Evolutionary conservation across 2,329 filamentous ascomycete species (phyloP), one percentile per base, ranked within the genome.

Genomic region (Penicillium sp.): DNA sequence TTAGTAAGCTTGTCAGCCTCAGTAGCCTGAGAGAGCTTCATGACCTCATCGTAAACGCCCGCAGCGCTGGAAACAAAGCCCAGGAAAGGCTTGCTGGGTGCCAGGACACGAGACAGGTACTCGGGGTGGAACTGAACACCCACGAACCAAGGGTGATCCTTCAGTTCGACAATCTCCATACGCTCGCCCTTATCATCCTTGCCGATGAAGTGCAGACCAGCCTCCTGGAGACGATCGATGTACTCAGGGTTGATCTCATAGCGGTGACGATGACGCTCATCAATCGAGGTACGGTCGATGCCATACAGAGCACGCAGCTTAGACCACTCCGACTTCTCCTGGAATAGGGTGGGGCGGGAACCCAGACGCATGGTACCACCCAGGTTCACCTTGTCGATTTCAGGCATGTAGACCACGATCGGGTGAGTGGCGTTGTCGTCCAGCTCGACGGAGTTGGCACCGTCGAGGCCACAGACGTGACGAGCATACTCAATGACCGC

Each of bases 381-480:
- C 73, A 92, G 82, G 58, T 88, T 87, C n/a, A 80, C 81, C 69
- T 87, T 85, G 75, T 89, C 84, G 63, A 89, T 83, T 72, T 97
- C 93, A 2, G 93, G 93, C 94, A 97, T 99, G 77, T 89, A 93
- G 63, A 97, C 84, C 62, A 99, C 86, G 24, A 90, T 84, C 23
- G 84, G 85, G 68, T 92, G 80, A 44, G 85, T 77, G n/a, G 86
- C 83, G 14, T 71, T 54, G 9, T 75, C 71, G 51, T 83, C 73
- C 60, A 87, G 81, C 62, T 87, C 85, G 51, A 79, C 79, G 5
- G 80, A 83, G 4, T 79, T 80, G 1, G 84, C 84, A 39, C 79
- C 75, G 3, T 75, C 72, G 58, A 92, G 81, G 24, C 83, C 84
- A 74, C 86, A 89, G 1, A 93, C 79, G 61, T 91, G 87, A 37